Conservation (phyloP, 75 land plant genomes). For the Selaginella tamariscina region DNA sequence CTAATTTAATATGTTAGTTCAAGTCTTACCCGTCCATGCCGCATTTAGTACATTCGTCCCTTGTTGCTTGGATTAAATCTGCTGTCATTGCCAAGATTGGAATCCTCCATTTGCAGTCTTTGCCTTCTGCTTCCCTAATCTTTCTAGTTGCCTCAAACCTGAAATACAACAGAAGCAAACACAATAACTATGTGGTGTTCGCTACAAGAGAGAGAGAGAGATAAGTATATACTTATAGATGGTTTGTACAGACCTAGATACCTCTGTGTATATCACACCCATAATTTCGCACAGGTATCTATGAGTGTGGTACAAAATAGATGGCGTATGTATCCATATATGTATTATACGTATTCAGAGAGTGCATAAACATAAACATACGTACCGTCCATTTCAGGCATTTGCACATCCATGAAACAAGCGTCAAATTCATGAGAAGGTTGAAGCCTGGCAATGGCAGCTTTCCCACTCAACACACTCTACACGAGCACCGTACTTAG, state of each 20-base stretch:
- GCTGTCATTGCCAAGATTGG: conserved; percentile 54
- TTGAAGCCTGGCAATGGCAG: conserved; percentile 54
- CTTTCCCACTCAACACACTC: conserved; percentile 62
- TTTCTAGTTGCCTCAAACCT: conserved; percentile 79
- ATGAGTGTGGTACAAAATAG: background rate
- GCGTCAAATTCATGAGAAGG: conserved; percentile 93
- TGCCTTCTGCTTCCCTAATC: conserved; percentile 47
- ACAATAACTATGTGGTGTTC: background rate
- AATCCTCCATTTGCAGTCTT: conserved; percentile 18
- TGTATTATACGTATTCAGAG: background rate
- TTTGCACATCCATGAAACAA: conserved; percentile 96
- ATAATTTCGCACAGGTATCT: background rate
- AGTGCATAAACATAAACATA: background rate
- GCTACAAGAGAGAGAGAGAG: background rate
- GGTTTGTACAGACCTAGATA: background rate
- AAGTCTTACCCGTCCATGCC: conserved; percentile 42
- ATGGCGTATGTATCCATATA: background rate
- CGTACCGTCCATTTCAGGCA: conserved; percentile 99
- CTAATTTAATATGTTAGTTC: no score
- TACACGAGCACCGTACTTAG: conserved; percentile 84
- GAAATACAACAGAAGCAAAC: conserved; percentile 13
- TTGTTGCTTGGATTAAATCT: conserved; percentile 43
- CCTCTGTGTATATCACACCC: background rate
- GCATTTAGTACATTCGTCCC: conserved; percentile 30
- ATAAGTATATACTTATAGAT: background rate